These are phyloP conservation scores for Paraphaeosphaeria sporulosa DNA, from an alignment of 2,329 filamentous ascomycete species.

Conservation along the genomic window DNA sequence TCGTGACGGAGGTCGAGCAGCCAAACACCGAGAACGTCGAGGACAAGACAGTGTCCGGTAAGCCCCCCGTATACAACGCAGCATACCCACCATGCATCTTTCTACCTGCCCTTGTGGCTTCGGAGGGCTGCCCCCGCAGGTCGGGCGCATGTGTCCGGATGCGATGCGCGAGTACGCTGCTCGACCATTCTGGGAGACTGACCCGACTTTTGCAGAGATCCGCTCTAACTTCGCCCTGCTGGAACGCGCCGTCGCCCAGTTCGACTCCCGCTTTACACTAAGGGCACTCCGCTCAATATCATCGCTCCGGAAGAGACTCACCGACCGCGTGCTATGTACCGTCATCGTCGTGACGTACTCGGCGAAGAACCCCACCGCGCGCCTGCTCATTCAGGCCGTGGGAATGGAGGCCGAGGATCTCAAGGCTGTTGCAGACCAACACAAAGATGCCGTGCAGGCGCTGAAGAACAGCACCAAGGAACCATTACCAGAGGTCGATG, in stretches of 20 bases:
- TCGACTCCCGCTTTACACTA: slow-evolving; percentile 94
- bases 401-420: slow-evolving; percentile 72
- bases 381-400: slow-evolving; percentile 74
- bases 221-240: slow-evolving; percentile 91
- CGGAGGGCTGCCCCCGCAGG: slow-evolving; percentile 27
- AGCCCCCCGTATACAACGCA: slow-evolving; percentile 23
- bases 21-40: slow-evolving; percentile 50
- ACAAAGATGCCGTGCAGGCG: slow-evolving; percentile 71
- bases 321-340: slow-evolving; percentile 79
- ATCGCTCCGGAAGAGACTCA: slow-evolving; percentile 89
- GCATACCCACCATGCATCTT: slow-evolving; percentile 27
- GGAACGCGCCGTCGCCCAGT: slow-evolving; percentile 89
- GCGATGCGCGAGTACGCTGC: slow-evolving; percentile 26
- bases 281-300: slow-evolving; percentile 95
- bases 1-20: slow-evolving; percentile 52
- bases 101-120: slow-evolving; percentile 32
- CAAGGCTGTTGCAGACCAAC: slow-evolving; percentile 56
- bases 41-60: slow-evolving; percentile 51
- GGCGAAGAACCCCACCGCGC: slow-evolving; percentile 70
- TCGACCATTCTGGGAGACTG: slow-evolving; percentile 29
- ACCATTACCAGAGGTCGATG: slow-evolving; percentile 83
- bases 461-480: slow-evolving; percentile 75
- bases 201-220: slow-evolving; percentile 72
- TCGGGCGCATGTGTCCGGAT: slow-evolving; percentile 37
- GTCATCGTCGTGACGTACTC: slow-evolving; percentile 84